Base-by-base conservation (phyloP, 169 alveolate species). In the Eimeria maxima region DNA sequence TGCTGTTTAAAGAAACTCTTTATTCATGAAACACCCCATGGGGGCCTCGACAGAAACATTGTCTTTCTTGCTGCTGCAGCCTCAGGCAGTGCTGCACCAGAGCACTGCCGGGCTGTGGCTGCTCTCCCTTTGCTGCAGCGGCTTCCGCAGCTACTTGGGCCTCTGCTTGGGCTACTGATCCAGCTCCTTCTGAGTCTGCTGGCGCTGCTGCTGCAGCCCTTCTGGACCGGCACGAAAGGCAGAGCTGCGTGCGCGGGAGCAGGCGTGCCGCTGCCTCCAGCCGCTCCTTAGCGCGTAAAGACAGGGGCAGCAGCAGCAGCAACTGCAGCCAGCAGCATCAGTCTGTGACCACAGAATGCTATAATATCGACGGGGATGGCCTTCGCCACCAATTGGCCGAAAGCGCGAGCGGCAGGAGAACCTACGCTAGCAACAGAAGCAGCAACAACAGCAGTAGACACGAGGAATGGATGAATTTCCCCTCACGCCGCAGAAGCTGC, bases 401-500 rank as follows among this genome's bases (percentile, higher is more conserved):
- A 42, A 76, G 63, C 86, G 63, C 86, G 33, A 44, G 86, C 60
- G 38, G 22, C 90, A 13, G 90, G 4, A 47, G 63, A 10, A 44
- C 65, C 60, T 33, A 42, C 83, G n/a, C 42, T 50, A 81, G 24
- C 29, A 53, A 42, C 53, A 50, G 45, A 8, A 50, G 71, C 53
- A 81, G 45, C 50, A 81, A 20, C 73, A 81, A 71, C 73, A 47
- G 90, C 71, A 50, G 47, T 27, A 47, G 47, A 1, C 53, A 29
- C 90, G 24, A 81, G 90, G 90, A 81, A 81, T 81, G 90, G 90
- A 81, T 81, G 90, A 81, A 29, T 45, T 81, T 69, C 45, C 90
- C n/a, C 90, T 81, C 65, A 81, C 73, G 44, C 90, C 90, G 47
- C 90, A 47, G 71, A 81, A 81, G 73, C 90, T 81, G 90, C 90